These are phyloP conservation scores for Alternaria burnsii DNA, from an alignment of 2,329 filamentous ascomycete genomes.

Conservation along the genomic window DNA sequence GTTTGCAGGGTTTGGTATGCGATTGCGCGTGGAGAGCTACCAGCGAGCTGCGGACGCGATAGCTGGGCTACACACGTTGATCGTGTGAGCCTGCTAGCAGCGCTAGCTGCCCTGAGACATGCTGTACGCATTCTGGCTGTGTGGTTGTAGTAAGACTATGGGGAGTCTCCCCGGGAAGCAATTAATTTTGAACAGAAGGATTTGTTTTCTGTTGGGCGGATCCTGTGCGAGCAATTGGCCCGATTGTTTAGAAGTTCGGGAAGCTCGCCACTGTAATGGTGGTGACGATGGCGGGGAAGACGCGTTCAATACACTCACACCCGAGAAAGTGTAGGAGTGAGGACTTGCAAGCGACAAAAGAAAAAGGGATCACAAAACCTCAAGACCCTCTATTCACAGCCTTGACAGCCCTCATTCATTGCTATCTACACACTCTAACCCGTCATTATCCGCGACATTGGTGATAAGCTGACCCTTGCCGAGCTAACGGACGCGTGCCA, in stretches of 20 bases:
- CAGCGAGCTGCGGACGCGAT: slow-evolving; percentile 31
- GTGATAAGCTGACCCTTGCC: slow-evolving; percentile 22
- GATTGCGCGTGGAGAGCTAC: slow-evolving; percentile 25
- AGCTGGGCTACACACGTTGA: slow-evolving; percentile 31
- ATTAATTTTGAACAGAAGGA: not conserved
- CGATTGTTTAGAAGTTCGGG: slow-evolving; percentile 2
- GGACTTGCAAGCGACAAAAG: slow-evolving; percentile 2
- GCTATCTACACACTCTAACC: slow-evolving; percentile 14
- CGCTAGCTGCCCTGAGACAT: slow-evolving; percentile 44
- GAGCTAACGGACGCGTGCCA: slow-evolving; percentile 16
- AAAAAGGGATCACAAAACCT: slow-evolving; percentile 12
- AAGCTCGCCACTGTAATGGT: slow-evolving; percentile 1
- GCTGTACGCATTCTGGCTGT: slow-evolving; percentile 41
- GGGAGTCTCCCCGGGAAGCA: slow-evolving; percentile 3
- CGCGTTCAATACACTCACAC: slow-evolving; percentile 3
- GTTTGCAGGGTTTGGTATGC: slow-evolving; percentile 26
- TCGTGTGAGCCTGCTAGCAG: slow-evolving; percentile 37
- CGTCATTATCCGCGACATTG: slow-evolving; percentile 25
- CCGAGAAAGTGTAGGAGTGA: not conserved
- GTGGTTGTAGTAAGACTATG: slow-evolving; percentile 1
- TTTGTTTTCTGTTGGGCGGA: not conserved
- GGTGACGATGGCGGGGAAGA: slow-evolving; percentile 5
- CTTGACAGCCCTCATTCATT: slow-evolving; percentile 8
- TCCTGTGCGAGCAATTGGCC: slow-evolving; percentile 3
- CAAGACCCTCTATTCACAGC: slow-evolving; percentile 4